Conservation (phyloP, 106 monocot species). For the Gastrodia elata region DNA sequence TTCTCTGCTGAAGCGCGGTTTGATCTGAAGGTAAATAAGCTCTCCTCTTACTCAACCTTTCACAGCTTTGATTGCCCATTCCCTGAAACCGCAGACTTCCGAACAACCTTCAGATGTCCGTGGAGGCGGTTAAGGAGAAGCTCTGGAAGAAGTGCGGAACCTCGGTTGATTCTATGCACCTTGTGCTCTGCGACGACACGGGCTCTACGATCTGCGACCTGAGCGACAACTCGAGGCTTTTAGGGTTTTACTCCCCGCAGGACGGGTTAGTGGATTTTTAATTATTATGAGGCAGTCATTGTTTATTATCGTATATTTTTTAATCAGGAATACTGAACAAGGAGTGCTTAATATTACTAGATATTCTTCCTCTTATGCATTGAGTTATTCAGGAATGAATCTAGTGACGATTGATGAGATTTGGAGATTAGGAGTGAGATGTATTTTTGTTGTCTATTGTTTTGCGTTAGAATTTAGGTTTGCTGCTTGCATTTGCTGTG, state of each 20-base stretch:
- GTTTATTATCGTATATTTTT: too few relatives aligned
- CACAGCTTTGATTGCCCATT: not conserved
- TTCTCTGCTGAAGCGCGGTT: constrained; percentile 81
- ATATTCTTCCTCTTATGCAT: too few relatives aligned
- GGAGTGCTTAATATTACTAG: too few relatives aligned
- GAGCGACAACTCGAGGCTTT: constrained; percentile 37
- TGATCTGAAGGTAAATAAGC: constrained; percentile 41
- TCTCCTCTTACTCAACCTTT: not conserved
- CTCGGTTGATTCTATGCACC: constrained; percentile 66
- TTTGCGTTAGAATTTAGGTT: too few relatives aligned
- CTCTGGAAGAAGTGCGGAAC: constrained; percentile 94
- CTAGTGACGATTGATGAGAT: too few relatives aligned
- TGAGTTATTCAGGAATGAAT: too few relatives aligned
- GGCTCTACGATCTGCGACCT: constrained; percentile 64
- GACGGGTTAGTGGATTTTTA: constrained; percentile 40
- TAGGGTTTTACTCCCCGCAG: constrained; percentile 77
- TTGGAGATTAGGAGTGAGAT: too few relatives aligned
- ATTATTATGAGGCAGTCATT: not conserved
- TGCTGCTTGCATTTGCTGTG: too few relatives aligned
- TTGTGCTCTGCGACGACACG: constrained; percentile 69
- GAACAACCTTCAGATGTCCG: constrained; percentile 29
- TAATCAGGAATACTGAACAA: too few relatives aligned
- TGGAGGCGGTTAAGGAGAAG: constrained; percentile 77
- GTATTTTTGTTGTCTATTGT: too few relatives aligned
- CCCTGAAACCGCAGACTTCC: not conserved